A percentile compares a stretch with the other conserved stretches of the same genome.
Evolutionary conservation across 2,329 filamentous ascomycete species (phyloP).

Genomic region (Botrytis sinoallii): DNA sequence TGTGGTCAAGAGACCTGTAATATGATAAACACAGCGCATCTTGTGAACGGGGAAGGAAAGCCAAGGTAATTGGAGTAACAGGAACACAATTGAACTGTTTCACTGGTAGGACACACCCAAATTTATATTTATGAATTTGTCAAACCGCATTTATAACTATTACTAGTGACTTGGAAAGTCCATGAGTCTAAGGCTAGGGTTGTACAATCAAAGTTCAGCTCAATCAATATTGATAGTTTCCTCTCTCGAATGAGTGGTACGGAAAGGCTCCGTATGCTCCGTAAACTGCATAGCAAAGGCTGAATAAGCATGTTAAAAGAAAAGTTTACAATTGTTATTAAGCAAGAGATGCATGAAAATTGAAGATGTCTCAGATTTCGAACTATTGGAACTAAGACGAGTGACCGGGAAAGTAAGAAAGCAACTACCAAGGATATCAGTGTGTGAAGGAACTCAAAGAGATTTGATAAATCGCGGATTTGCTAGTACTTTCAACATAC

Average conservation of each 20-base stretch:
- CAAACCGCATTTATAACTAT: not conserved
- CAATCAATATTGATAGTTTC: not conserved
- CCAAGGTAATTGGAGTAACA: not conserved
- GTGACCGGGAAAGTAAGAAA: not conserved
- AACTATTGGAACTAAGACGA: not conserved
- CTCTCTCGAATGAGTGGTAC: not conserved
- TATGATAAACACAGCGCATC: not conserved
- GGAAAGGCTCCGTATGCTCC: not conserved
- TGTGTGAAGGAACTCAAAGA: not conserved
- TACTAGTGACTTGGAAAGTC: not conserved
- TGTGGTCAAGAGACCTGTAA: not conserved
- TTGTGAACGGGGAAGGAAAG: not conserved
- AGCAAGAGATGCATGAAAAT: not conserved
- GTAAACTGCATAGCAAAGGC: not conserved
- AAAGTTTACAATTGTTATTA: not conserved
- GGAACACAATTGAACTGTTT: not conserved
- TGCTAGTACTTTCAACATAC: not conserved
- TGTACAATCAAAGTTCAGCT: not conserved
- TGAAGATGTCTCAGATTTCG: not conserved
- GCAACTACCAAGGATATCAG: not conserved
- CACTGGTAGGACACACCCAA: not conserved
- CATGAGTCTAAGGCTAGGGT: not conserved
- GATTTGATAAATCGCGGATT: not conserved
- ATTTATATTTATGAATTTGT: not conserved
- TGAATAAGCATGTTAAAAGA: not conserved